A percentile compares a stretch with the other conserved stretches of the same genome.
These are phyloP conservation scores for Penicillium malachiteum DNA, from an alignment of 495 filamentous ascomycete species.

Conservation along the genomic window DNA sequence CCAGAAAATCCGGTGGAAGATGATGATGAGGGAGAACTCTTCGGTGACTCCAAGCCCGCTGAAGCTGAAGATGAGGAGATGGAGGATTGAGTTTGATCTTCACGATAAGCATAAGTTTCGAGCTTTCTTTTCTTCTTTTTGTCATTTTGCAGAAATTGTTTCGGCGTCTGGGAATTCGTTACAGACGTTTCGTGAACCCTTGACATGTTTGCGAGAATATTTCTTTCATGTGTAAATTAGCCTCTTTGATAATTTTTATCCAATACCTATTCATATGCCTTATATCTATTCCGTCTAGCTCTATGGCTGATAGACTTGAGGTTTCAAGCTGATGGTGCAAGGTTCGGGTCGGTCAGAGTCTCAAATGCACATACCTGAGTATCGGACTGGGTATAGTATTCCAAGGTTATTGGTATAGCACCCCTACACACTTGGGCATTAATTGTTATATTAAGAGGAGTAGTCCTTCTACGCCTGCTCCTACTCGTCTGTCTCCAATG, in stretches of 20 bases:
- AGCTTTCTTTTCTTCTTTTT: not conserved
- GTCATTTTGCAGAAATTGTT: conserved; percentile 5
- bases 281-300: not conserved
- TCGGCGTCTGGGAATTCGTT: not conserved
- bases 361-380: too few relatives aligned
- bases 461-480: too few relatives aligned
- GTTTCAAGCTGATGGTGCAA: not conserved
- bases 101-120: not conserved
- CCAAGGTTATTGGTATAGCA: too few relatives aligned
- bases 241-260: not conserved
- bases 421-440: too few relatives aligned
- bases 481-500: too few relatives aligned
- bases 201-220: too few relatives aligned
- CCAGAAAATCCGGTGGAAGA: conserved; percentile 9
- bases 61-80: conserved; percentile 29
- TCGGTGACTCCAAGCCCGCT: conserved; percentile 16
- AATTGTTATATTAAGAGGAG: too few relatives aligned
- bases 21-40: conserved; percentile 26
- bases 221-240: conserved; percentile 9
- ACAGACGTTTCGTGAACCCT: not conserved
- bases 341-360: too few relatives aligned
- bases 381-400: too few relatives aligned
- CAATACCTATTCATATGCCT: not conserved
- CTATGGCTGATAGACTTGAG: not conserved
- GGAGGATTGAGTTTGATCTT: conserved; percentile 22